Base-by-base conservation (phyloP, 352 stramenopile genomes). In the Globisporangium takayamanum region DNA sequence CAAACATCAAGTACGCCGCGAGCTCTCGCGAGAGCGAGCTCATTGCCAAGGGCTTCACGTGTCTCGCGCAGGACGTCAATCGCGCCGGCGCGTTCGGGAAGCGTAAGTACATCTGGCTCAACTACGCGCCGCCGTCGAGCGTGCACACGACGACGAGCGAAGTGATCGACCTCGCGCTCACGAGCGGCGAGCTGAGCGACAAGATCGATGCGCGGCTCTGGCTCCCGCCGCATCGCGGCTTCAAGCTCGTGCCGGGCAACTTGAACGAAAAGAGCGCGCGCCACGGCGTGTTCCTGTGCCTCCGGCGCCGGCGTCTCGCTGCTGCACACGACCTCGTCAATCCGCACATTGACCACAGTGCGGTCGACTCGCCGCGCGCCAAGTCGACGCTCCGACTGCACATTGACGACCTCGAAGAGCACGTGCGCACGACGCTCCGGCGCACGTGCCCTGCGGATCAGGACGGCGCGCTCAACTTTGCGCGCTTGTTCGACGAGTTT, bases 31-130 rank as follows among this genome's bases (percentile, higher is more conserved):
- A 93, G 57, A 87, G 76, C n/a, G 78, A 89, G 0, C 63, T 93
- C 8, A 78, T 91, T 14, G 73, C 77, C 1, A 87, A 84, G 53
- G 80, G 83, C 8, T 93, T 76, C 58, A 88, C 80, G 1, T 90
- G 80, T 42, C 59, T 93, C n/a, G 70, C 85, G 41, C 81, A 91
- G 59, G 76, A 91, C 59, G 68, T 91, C 18, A 85, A 85, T 52
- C 66, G 76, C 33, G 73, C 67, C 15, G 79, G 79, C 8, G 55
- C 68, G 3, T 91, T 91, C 49, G 78, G 77, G 5, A 87, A 87
- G 53, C 79, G 82, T 59, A 88, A 86, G 64, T 91, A 86, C 58
- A 85, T 91, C 41, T 91, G 81, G 81, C 66, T 81, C 2, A 88
- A 72, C 47, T 72, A 84, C 41, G 72, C 82, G 14, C 68, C 82